Percentiles rank a stretch among this genome's conserved stretches.
Evolutionary conservation across 106 monocot species (phyloP).

Genomic region (Hemerocallis citrina): DNA sequence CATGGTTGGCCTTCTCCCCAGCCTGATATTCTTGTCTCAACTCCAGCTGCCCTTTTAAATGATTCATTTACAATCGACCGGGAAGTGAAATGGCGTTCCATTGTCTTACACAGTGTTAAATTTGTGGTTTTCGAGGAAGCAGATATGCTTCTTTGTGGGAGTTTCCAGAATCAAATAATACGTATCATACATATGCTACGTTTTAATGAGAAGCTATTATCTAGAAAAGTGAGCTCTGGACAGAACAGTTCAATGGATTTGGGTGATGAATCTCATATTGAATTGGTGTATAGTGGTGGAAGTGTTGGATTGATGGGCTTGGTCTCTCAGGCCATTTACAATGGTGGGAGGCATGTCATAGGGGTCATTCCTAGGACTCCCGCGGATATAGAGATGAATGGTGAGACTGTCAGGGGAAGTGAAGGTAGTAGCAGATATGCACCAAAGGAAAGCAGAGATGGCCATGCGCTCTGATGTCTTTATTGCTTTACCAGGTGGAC

Average conservation of each 20-base stretch:
- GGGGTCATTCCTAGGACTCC: too few species aligned
- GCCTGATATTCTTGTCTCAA: constrained; percentile 77
- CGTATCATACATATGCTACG: constrained; percentile 82
- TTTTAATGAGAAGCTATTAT: constrained; percentile 74
- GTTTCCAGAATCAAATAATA: constrained; percentile 79
- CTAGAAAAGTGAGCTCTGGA: constrained; percentile 21
- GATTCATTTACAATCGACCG: constrained; percentile 56
- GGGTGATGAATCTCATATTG: neutral
- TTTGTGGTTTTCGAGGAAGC: constrained; percentile 95
- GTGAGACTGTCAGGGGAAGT: too few species aligned
- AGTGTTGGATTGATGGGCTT: too few species aligned
- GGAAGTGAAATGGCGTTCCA: constrained; percentile 46
- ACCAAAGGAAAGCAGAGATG: too few species aligned
- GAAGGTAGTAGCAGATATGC: too few species aligned
- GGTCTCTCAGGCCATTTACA: too few species aligned
- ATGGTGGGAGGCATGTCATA: too few species aligned
- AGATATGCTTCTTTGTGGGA: constrained; percentile 93
- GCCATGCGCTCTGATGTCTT: too few species aligned
- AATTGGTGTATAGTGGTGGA: too few species aligned
- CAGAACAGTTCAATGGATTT: constrained; percentile 6
- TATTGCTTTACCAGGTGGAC: too few species aligned
- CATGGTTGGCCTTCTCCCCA: constrained; percentile 77
- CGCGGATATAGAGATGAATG: too few species aligned
- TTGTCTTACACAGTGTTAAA: constrained; percentile 54
- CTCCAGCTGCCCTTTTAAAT: constrained; percentile 90